A percentile compares a stretch with the other conserved stretches of the same genome.
phyloP scores from a whole-genome alignment of 768 basidiomycete species.

The Leccinum boreale region DNA sequence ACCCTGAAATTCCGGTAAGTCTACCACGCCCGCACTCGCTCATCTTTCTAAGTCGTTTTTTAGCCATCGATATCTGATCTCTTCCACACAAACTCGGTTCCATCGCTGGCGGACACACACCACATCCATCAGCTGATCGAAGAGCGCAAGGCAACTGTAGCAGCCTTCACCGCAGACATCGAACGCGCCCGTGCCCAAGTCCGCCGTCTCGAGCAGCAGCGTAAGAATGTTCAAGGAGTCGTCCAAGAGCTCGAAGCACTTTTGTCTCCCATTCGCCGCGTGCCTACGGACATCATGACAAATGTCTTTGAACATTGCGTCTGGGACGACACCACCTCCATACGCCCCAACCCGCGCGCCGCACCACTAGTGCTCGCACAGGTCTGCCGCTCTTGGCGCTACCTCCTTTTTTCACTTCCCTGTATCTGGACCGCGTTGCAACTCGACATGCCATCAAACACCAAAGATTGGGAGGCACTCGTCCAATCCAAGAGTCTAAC shows the following conservation, averaged over 20 bases:
- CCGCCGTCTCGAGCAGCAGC: slow-evolving; percentile 15
- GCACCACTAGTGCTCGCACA: slow-evolving; percentile 28
- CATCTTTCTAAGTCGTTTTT: not conserved
- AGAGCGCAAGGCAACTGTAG: slow-evolving; percentile 15
- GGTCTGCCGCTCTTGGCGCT: slow-evolving; percentile 31
- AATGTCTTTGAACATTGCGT: slow-evolving; percentile 25
- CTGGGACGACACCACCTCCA: slow-evolving; percentile 4
- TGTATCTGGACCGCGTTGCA: slow-evolving; percentile 23
- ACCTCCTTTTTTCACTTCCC: slow-evolving; percentile 28
- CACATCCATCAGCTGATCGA: slow-evolving; percentile 14
- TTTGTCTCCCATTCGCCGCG: slow-evolving; percentile 28
- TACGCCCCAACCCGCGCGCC: slow-evolving; percentile 7
- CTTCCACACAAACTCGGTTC: slow-evolving; percentile 28
- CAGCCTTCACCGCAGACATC: slow-evolving; percentile 16
- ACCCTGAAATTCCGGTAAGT: slow-evolving; percentile 22
- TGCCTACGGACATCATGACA: slow-evolving; percentile 30
- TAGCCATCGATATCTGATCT: slow-evolving; percentile 27
- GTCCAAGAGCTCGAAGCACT: slow-evolving; percentile 27
- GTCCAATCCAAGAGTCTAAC: slow-evolving; percentile 24
- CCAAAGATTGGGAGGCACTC: slow-evolving; percentile 24
- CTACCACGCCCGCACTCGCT: not conserved
- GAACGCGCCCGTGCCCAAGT: slow-evolving; percentile 23
- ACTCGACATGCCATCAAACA: slow-evolving; percentile 20
- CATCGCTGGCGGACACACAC: slow-evolving; percentile 21
- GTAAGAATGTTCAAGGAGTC: slow-evolving; percentile 7